Base-by-base conservation (phyloP, 2,329 filamentous ascomycete species). In the Dryadomyces sulphureus region DNA sequence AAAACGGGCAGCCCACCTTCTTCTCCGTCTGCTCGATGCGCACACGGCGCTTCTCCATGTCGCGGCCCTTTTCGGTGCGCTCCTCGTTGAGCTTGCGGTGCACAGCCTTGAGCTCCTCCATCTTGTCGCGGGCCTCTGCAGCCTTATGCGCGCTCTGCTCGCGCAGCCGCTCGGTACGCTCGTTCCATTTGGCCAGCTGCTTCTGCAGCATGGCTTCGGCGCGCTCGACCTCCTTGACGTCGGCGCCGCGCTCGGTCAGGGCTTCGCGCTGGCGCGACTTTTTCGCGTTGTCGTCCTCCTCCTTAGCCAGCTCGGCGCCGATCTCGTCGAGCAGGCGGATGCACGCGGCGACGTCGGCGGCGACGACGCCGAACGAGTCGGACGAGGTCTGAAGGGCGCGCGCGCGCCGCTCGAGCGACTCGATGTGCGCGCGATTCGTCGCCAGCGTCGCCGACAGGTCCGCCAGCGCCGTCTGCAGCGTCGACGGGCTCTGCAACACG, bases 11-110 rank as follows among this genome's bases (percentile, higher is more conserved):
- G 59, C 69, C 55, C 69, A 88, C 88, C 84, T 96, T 96, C 69
- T 96, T 96, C 73, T 96, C 90, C 8, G 87, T 94, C 68, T 95
- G 88, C 65, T 98, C 92, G 52, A 98, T 96, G 50, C 89, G 73
- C n/a, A 95, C 86, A 54, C 85, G 78, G 56, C 89, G 73, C 59
- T 84, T 79, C 68, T 98, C 92, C 67, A 96, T 93, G 58, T 96
- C 90, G 48, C 86, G 81, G 30, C 82, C 81, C 65, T 94, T 93
- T 46, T 92, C 86, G 1, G 75, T 76, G 51, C 89, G 74, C 69
- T 98, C 90, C 58, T 90, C 84, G 1, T 82, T 84, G 50, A 96
- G 68, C 59, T 79, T 79, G 57, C 78, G 78, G 62, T 98, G 90
- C 41, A 88, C 75, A 4, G 73, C 77, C 46, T 85, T 74, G 47